Percentiles rank a stretch among this genome's conserved stretches.
Conservation (phyloP, 176 grass and related monocot species). For the Stipa capillata region DNA sequence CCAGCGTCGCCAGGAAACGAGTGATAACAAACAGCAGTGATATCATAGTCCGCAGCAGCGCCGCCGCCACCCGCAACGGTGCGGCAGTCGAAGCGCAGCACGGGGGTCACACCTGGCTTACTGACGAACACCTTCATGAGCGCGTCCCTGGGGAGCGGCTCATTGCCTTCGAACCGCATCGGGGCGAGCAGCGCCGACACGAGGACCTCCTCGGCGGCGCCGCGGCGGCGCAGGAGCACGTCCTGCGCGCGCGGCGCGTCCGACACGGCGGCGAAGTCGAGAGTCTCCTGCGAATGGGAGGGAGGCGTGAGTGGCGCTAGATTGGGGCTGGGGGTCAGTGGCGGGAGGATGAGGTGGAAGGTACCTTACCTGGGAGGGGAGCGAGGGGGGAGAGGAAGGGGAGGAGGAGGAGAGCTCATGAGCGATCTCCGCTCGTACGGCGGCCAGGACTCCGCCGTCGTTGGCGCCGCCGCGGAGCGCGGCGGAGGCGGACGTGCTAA, state of each 20-base stretch:
- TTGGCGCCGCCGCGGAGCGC: slow-evolving; percentile 4
- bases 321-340: neutral
- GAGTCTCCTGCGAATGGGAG: slow-evolving; percentile 5
- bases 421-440: slow-evolving; percentile 46
- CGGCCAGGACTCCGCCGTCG: slow-evolving; percentile 42
- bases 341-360: neutral
- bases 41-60: slow-evolving; percentile 9
- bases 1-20: slow-evolving; percentile 9
- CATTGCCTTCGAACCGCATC: slow-evolving; percentile 26
- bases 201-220: slow-evolving; percentile 36
- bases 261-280: slow-evolving; percentile 37
- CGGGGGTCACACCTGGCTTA: slow-evolving; percentile 32
- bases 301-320: neutral
- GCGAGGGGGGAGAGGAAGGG: neutral
- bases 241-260: slow-evolving; percentile 40
- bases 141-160: slow-evolving; percentile 21
- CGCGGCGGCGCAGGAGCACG: slow-evolving; percentile 41
- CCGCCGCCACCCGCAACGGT: neutral
- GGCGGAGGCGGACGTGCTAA: slow-evolving; percentile 21
- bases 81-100: slow-evolving; percentile 71
- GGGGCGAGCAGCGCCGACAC: slow-evolving; percentile 70
- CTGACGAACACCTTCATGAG: slow-evolving; percentile 73
- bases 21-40: slow-evolving; percentile 40
- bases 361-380: slow-evolving; percentile 25
- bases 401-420: slow-evolving; percentile 44